These are phyloP conservation scores for Bocquillonia castaneifolia DNA, from an alignment of 441 rosid genomes.

Conservation along the genomic window DNA sequence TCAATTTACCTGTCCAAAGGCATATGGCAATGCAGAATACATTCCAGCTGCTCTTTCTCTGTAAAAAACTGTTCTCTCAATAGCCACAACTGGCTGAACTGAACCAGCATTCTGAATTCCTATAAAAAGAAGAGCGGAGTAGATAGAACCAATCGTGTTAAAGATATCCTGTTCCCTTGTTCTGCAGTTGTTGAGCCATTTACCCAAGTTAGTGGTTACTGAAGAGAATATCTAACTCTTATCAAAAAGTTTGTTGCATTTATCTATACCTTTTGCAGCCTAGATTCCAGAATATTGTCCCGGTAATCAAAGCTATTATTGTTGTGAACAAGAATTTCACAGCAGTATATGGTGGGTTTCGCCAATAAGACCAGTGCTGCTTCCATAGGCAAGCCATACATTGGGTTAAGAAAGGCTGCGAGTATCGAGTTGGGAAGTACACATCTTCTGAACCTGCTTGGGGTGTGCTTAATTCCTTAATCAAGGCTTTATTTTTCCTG, in stretches of 20 bases:
- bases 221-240: neutral
- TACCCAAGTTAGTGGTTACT: neutral
- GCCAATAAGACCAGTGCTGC: constrained; percentile 56
- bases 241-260: neutral
- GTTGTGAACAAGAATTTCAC: constrained; percentile 48
- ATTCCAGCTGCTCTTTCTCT: constrained; percentile 83
- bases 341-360: constrained; percentile 51
- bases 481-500: constrained; percentile 57
- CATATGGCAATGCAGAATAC: constrained; percentile 83
- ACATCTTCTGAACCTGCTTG: constrained; percentile 42
- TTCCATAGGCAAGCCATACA: constrained; percentile 61
- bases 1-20: constrained; percentile 63
- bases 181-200: constrained; percentile 28
- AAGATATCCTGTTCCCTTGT: constrained; percentile 47
- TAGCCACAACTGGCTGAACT: constrained; percentile 67
- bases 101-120: constrained; percentile 56
- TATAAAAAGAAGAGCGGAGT: constrained; percentile 56
- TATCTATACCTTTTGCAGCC: constrained; percentile 46
- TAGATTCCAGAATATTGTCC: constrained; percentile 56
- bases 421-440: constrained; percentile 41
- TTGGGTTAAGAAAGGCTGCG: constrained; percentile 44
- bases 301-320: constrained; percentile 46
- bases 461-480: constrained; percentile 45
- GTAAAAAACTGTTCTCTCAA: constrained; percentile 77
- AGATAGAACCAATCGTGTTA: constrained; percentile 84